phyloP scores from a whole-genome alignment of 139 green algal species.

The Micractinium conductrix region DNA sequence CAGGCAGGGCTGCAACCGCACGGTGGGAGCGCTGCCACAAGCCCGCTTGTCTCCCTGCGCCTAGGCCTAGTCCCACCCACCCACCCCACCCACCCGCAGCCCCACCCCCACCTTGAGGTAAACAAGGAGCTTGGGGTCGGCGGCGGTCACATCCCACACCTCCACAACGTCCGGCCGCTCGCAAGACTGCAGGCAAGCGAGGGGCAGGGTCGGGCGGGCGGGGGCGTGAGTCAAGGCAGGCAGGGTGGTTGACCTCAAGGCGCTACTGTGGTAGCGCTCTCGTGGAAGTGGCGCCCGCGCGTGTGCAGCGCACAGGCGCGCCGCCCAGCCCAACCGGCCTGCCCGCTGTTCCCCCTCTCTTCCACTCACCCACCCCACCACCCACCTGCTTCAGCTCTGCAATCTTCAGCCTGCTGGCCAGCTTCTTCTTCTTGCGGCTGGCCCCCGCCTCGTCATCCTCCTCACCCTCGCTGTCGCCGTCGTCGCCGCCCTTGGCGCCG shows the following conservation, averaged over 20 bases:
- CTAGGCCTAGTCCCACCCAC: too few species aligned
- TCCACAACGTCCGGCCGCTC: slow-evolving; percentile 95
- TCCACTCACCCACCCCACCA: background rate
- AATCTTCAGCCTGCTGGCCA: slow-evolving; percentile 81
- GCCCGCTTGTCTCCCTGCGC: too few species aligned
- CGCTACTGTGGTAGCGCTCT: too few species aligned
- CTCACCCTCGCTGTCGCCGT: slow-evolving; percentile 44
- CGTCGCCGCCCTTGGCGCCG: background rate
- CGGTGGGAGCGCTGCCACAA: too few species aligned
- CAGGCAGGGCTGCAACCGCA: too few species aligned
- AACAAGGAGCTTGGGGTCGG: slow-evolving; percentile 92
- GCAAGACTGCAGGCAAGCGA: slow-evolving; percentile 60
- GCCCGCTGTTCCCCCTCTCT: background rate
- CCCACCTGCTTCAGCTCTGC: slow-evolving; percentile 87
- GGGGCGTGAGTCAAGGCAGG: too few species aligned
- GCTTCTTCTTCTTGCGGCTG: slow-evolving; percentile 86
- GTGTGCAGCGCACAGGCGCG: too few species aligned
- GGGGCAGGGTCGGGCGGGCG: background rate
- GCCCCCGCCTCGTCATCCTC: slow-evolving; percentile 64
- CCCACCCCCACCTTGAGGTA: slow-evolving; percentile 93
- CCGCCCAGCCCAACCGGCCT: background rate
- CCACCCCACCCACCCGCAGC: too few species aligned
- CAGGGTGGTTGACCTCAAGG: too few species aligned
- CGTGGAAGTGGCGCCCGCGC: too few species aligned
- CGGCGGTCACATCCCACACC: slow-evolving; percentile 96